phyloP scores from a whole-genome alignment of 1,284 basidiomycete genomes.

The Hymenochaete sp. region DNA sequence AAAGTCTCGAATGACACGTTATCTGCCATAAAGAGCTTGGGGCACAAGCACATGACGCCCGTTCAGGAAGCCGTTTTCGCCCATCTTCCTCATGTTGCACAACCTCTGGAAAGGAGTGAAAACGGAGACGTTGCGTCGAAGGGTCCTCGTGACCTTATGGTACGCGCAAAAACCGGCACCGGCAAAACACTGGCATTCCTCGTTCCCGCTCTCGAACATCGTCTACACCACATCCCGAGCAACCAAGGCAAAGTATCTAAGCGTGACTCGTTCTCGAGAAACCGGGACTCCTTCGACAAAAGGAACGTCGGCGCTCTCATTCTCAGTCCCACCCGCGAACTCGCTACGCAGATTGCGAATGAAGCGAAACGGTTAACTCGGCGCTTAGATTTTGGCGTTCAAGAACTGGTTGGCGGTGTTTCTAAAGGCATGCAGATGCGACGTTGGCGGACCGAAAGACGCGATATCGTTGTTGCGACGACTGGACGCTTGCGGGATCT shows the following conservation, averaged over 20 bases:
- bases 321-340: conserved; percentile 89
- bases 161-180: conserved; percentile 88
- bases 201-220: conserved; percentile 78
- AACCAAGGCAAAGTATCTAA: too few relatives aligned
- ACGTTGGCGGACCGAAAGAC: conserved; percentile 54
- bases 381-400: conserved; percentile 61
- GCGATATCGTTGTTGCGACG: conserved; percentile 89
- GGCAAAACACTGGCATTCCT: conserved; percentile 92
- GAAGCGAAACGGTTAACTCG: conserved; percentile 73
- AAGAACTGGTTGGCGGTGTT: conserved; percentile 76
- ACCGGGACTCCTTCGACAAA: conserved; percentile 30
- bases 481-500: conserved; percentile 86
- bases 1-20: conserved; percentile 41
- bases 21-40: conserved; percentile 69
- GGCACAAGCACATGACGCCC: conserved; percentile 67
- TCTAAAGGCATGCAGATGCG: conserved; percentile 60
- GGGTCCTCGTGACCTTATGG: conserved; percentile 53
- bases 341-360: conserved; percentile 88
- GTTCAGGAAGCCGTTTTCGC: conserved; percentile 81
- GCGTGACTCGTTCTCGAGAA: background rate
- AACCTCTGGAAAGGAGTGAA: conserved; percentile 28
- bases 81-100: conserved; percentile 50
- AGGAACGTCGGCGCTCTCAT: conserved; percentile 70
- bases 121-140: conserved; percentile 25
- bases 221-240: conserved; percentile 48